Percentiles rank a stretch among this genome's conserved stretches.
Evolutionary conservation across 495 filamentous ascomycete genomes (phyloP).

Genomic region (Hypoxylon crocopeplum): DNA sequence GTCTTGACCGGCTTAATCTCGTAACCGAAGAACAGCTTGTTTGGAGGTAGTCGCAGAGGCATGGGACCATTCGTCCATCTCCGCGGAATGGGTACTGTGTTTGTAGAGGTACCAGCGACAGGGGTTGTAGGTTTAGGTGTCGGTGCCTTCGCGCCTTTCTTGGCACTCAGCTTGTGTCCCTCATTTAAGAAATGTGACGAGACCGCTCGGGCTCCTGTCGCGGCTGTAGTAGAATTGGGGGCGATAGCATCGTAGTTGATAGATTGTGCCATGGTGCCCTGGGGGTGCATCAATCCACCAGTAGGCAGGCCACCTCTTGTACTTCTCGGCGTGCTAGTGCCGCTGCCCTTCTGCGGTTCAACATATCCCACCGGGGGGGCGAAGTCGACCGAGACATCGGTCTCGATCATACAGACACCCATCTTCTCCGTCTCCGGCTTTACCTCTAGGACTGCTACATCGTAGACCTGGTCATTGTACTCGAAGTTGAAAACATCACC

Average conservation of each 20-base stretch:
- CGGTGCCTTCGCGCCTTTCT: slow-evolving; percentile 78
- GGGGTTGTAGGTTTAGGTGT: slow-evolving; percentile 85
- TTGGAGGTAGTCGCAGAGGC: slow-evolving; percentile 82
- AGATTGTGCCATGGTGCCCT: slow-evolving; percentile 93
- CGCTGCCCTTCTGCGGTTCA: slow-evolving; percentile 70
- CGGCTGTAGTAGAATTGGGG: slow-evolving; percentile 70
- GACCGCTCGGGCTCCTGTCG: slow-evolving; percentile 44
- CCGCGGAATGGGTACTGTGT: slow-evolving; percentile 48
- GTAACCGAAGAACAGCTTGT: slow-evolving; percentile 96
- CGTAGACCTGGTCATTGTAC: slow-evolving; percentile 92
- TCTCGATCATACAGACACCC: slow-evolving; percentile 91
- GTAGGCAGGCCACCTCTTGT: slow-evolving; percentile 60
- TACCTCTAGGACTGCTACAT: slow-evolving; percentile 90
- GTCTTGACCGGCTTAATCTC: slow-evolving; percentile 86
- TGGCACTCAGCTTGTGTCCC: slow-evolving; percentile 75
- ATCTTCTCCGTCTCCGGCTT: slow-evolving; percentile 80
- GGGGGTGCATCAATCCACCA: slow-evolving; percentile 76
- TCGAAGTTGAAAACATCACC: slow-evolving; percentile 93
- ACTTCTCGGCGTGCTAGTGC: slow-evolving; percentile 69
- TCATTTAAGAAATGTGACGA: slow-evolving; percentile 81
- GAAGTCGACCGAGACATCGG: slow-evolving; percentile 94
- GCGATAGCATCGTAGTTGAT: slow-evolving; percentile 98
- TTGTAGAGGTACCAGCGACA: slow-evolving; percentile 70
- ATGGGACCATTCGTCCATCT: slow-evolving; percentile 78
- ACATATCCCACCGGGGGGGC: slow-evolving; percentile 92